Evolutionary conservation across 169 alveolate genomes (phyloP), one percentile per base, ranked within the genome.

Genomic region (Babesia ovis): DNA sequence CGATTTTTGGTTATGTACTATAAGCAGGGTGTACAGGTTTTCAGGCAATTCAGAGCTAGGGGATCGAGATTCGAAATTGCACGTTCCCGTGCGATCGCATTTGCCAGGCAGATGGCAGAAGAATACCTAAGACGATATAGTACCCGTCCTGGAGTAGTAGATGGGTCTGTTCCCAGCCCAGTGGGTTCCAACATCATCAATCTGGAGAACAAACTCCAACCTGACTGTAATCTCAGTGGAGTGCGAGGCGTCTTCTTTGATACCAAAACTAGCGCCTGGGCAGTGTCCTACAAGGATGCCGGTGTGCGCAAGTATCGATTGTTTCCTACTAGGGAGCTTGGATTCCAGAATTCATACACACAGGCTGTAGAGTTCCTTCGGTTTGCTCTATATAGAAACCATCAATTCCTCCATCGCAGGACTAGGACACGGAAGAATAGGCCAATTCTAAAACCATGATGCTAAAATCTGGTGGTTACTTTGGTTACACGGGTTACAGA

Each of bases 1-100:
- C 53, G 89, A 25, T 86, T 86, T 56, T 39, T 81, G 59, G 92
- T 86, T 18, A 74, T 83, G 35, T 83, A 86, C 68, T 86, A 86
- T 62, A 86, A 86, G 56, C 92, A 86, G 57, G 92, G 92, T 4
- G 81, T 83, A 31, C 92, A 86, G 55, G 92, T 86, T 39, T 86
- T 86, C 58, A 22, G 92, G 29, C 80, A 73, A 46, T 86, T 86
- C 68, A 83, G 90, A 6, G 80, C 85, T 18, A 14, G 9, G 2
- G 80, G 80, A 29, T 25, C 48, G 27, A 53, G 45, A 31, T 86
- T 82, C 68, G 92, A 86, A 53, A 53, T 86, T 12, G 90, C 89
- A 4, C 61, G 85, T 31, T 62, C 87, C 29, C 61, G 82, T 42
- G 90, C 92, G 39, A 69, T 86, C 9, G 70, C 77, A 11, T 67